Evolutionary conservation across 257 asterid genomes (phyloP).

Genomic region (Knoxia roxburghii): DNA sequence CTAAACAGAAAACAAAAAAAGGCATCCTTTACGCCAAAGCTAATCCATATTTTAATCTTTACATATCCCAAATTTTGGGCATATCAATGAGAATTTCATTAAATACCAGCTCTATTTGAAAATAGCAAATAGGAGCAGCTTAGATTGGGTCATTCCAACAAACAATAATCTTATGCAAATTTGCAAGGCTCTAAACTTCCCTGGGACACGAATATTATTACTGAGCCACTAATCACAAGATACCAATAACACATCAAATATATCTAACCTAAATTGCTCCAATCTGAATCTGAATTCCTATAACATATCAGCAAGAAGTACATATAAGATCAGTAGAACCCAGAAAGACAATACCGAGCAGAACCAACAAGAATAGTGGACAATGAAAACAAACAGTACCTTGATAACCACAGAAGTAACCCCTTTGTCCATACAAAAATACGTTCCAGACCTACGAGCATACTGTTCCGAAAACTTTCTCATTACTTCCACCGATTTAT

Average conservation of each 20-base stretch:
- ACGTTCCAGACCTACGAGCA: constrained; percentile 81
- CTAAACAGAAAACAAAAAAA: background rate
- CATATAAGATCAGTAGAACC: background rate
- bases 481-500: constrained; percentile 89
- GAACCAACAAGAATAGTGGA: background rate
- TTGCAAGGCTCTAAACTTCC: background rate
- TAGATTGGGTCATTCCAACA: background rate
- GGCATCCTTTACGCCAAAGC: background rate
- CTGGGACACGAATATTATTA: background rate
- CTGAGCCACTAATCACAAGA: no score
- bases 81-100: background rate
- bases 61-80: background rate
- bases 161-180: background rate
- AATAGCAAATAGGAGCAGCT: background rate
- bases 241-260: background rate
- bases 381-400: constrained; percentile 28
- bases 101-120: background rate
- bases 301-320: no score
- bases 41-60: background rate
- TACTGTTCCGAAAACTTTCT: constrained; percentile 99
- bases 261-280: background rate
- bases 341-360: background rate
- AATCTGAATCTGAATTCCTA: no score
- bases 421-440: constrained; percentile 86
- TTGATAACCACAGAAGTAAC: constrained; percentile 89